A percentile compares a stretch with the other conserved stretches of the same genome.
These are phyloP conservation scores for Sphagnum contortum DNA, from an alignment of 225 moss, liverwort and hornwort species.

Conservation along the genomic window DNA sequence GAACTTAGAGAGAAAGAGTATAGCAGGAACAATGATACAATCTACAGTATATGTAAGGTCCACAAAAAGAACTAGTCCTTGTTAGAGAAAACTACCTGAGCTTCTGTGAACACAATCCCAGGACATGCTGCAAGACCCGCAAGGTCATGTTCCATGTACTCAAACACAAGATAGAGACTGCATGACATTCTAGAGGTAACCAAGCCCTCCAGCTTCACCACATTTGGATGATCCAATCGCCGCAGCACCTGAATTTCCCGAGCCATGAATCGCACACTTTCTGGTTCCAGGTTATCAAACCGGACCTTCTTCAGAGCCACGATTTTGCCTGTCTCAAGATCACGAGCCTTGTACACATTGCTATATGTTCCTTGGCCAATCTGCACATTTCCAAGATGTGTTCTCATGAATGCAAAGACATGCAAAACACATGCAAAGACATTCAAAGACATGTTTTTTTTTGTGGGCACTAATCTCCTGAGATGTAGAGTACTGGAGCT, in stretches of 20 bases:
- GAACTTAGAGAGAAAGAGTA: no score
- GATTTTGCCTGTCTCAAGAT: conserved; percentile 92
- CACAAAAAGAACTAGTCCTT: background rate
- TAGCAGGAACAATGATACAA: conserved; percentile 21
- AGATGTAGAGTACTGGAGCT: no score
- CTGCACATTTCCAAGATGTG: conserved; percentile 23
- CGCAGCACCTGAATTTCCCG: conserved; percentile 97
- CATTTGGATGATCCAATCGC: conserved; percentile 95
- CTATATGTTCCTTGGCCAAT: conserved; percentile 99
- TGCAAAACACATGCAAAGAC: no score
- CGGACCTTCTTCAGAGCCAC: conserved; percentile 97
- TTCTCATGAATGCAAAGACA: no score
- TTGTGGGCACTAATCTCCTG: no score
- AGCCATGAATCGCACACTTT: conserved; percentile 99
- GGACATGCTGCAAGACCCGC: conserved; percentile 67
- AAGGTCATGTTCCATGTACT: conserved; percentile 98
- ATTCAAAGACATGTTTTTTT: no score
- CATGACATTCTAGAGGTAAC: conserved; percentile 99
- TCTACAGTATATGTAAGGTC: no score
- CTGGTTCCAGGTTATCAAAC: conserved; percentile 95
- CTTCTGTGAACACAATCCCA: conserved; percentile 98
- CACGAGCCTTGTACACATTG: conserved; percentile 98
- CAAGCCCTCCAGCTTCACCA: conserved; percentile 91
- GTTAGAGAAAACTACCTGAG: conserved; percentile 51
- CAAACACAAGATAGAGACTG: conserved; percentile 97